Percentiles rank a stretch among this genome's conserved stretches.
phyloP scores from a whole-genome alignment of 352 stramenopile species.

The Albugo laibachii region DNA sequence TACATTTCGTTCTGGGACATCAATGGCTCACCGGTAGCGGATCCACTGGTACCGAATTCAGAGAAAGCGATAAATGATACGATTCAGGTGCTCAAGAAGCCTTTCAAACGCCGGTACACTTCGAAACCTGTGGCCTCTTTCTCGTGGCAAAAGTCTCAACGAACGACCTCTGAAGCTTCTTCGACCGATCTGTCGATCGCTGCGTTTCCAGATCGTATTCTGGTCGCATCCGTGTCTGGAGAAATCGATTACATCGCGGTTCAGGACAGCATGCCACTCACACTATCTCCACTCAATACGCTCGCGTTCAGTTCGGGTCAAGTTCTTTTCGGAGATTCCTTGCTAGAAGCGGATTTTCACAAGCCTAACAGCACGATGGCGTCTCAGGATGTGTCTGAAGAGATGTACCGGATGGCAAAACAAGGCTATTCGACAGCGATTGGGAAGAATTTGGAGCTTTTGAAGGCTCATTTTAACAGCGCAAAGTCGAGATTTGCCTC shows the following conservation, averaged over 20 bases:
- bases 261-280: conserved; percentile 71
- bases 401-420: conserved; percentile 61
- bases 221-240: conserved; percentile 45
- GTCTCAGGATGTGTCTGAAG: conserved; percentile 38
- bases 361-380: not conserved
- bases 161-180: not conserved
- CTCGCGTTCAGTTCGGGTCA: conserved; percentile 59
- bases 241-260: conserved; percentile 76
- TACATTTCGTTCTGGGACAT: conserved; percentile 76
- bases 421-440: conserved; percentile 57
- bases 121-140: conserved; percentile 57
- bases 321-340: conserved; percentile 33
- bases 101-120: conserved; percentile 54
- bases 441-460: conserved; percentile 57
- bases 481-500: conserved; percentile 22
- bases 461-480: conserved; percentile 14
- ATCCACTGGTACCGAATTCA: not conserved
- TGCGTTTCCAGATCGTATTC: conserved; percentile 60
- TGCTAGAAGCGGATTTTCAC: not conserved
- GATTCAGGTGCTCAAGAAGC: conserved; percentile 24
- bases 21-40: conserved; percentile 13
- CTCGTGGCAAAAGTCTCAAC: conserved; percentile 32
- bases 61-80: not conserved
- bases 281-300: conserved; percentile 40
- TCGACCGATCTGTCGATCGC: conserved; percentile 12